phyloP scores from a whole-genome alignment of 1,284 basidiomycete species.

The Puccinia polysora region DNA sequence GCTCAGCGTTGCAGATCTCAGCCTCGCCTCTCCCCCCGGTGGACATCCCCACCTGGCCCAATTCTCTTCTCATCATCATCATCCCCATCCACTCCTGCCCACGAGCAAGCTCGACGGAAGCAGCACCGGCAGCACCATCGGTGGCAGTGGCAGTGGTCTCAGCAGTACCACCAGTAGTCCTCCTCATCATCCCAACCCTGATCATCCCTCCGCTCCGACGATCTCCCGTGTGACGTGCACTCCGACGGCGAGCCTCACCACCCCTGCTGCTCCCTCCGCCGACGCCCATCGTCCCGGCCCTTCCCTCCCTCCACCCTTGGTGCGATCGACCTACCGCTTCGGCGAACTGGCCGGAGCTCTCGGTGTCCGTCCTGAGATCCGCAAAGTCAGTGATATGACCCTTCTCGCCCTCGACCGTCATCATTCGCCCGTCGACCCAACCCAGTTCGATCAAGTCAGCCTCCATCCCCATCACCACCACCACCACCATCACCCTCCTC shows the following conservation, averaged over 20 bases:
- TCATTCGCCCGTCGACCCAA: constrained; percentile 13
- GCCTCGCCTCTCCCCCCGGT: constrained; percentile 5
- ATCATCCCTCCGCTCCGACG: too few species aligned
- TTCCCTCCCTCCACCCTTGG: neutral
- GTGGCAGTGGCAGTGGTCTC: too few species aligned
- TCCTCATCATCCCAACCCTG: neutral
- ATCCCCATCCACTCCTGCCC: neutral
- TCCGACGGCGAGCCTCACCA: neutral
- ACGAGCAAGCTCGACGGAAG: too few species aligned
- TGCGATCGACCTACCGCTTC: constrained; percentile 25
- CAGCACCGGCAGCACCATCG: too few species aligned
- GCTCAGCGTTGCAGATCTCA: constrained; percentile 17
- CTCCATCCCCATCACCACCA: neutral
- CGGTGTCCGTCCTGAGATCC: constrained; percentile 35
- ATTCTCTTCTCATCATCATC: too few species aligned
- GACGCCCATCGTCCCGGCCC: neutral
- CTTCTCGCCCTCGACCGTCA: constrained; percentile 19
- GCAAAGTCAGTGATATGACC: constrained; percentile 43
- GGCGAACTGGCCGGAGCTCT: constrained; percentile 33
- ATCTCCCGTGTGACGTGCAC: too few species aligned
- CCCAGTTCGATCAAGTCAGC: constrained; percentile 17
- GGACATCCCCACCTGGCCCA: too few species aligned
- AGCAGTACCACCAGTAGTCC: too few species aligned
- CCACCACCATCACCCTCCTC: neutral
- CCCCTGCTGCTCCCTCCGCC: neutral